These are phyloP conservation scores for Pseudocercospora ulei DNA, from an alignment of 2,329 filamentous ascomycete genomes.

Conservation along the genomic window DNA sequence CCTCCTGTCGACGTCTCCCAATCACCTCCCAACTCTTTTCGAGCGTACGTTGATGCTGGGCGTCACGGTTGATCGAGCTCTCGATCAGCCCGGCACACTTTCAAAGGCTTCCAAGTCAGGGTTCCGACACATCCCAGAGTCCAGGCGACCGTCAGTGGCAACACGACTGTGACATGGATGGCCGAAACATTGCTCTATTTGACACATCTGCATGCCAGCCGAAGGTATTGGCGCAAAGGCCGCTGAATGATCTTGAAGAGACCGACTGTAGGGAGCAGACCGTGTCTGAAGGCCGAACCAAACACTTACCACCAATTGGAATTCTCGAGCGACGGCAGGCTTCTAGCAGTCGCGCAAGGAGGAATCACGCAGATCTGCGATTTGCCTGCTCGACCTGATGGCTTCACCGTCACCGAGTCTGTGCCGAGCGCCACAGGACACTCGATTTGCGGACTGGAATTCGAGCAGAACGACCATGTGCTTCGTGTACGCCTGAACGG, in stretches of 20 bases:
- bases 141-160: slow-evolving; percentile 24
- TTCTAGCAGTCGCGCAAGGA: slow-evolving; percentile 33
- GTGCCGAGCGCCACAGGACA: slow-evolving; percentile 31
- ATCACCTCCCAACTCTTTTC: slow-evolving; percentile 25
- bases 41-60: slow-evolving; percentile 31
- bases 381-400: slow-evolving; percentile 26
- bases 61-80: slow-evolving; percentile 22
- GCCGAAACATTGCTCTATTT: slow-evolving; percentile 29
- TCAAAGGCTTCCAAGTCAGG: slow-evolving; percentile 18
- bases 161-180: slow-evolving; percentile 27
- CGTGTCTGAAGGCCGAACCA: slow-evolving; percentile 30
- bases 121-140: slow-evolving; percentile 22
- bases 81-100: slow-evolving; percentile 19
- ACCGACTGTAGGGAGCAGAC: slow-evolving; percentile 30
- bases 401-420: slow-evolving; percentile 31
- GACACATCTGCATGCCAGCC: slow-evolving; percentile 24
- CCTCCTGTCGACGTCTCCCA: slow-evolving; percentile 22
- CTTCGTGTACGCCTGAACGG: slow-evolving; percentile 31
- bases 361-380: slow-evolving; percentile 34
- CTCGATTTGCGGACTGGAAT: slow-evolving; percentile 33
- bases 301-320: slow-evolving; percentile 30
- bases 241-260: slow-evolving; percentile 31
- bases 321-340: slow-evolving; percentile 28
- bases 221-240: slow-evolving; percentile 22
- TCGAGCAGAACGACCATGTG: slow-evolving; percentile 31